Base-by-base conservation (phyloP, 2,329 filamentous ascomycete genomes). In the Exutisphaerella laricina region DNA sequence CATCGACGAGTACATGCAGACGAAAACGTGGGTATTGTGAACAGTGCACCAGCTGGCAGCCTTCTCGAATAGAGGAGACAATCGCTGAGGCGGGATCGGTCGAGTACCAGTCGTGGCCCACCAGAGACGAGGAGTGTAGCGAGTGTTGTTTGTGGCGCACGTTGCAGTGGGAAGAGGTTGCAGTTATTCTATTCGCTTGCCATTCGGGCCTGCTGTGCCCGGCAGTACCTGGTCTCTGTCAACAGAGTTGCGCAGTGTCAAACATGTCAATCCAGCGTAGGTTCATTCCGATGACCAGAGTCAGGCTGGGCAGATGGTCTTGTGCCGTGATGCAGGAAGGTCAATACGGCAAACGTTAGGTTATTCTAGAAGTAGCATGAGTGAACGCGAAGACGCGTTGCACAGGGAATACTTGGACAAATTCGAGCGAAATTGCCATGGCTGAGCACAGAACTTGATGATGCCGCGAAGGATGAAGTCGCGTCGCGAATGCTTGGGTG, bases 91-190 rank as follows among this genome's bases (percentile, higher is more conserved):
- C 28, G 37, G 40, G 41, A 39, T 28, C 12, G 30, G 32, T 17
- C 34, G 38, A 44, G 32, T 35, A 43, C 43, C 45, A 45, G 41
- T 46, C 31, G 39, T 34, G 25, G 48, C 18, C 36, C 41, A 44
- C 33, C 40, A 41, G 33, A 45, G 42, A 50, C 50, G 53, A 49
- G 36, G 46, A 49, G 31, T 6, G 45, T 34, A 50, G 43, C 41
- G 41, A 38, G 28, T 16, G 31, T 41, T 42, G 42, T 49, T 44
- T 42, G 41, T 40, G 43, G 38, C 34, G 44, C 37, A 33, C 23
- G 42, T 41, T 29, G 36, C 32, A 38, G 44, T 38, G 6, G 43
- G 50, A 38, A 46, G 42, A 26, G 43, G 49, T 43, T 49, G 47
- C 53, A 49, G 50, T 46, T 13, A 14, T 45, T 50, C 43, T 44